Conservation (phyloP, 202 grass and related monocot species). For the Zizania palustris region DNA sequence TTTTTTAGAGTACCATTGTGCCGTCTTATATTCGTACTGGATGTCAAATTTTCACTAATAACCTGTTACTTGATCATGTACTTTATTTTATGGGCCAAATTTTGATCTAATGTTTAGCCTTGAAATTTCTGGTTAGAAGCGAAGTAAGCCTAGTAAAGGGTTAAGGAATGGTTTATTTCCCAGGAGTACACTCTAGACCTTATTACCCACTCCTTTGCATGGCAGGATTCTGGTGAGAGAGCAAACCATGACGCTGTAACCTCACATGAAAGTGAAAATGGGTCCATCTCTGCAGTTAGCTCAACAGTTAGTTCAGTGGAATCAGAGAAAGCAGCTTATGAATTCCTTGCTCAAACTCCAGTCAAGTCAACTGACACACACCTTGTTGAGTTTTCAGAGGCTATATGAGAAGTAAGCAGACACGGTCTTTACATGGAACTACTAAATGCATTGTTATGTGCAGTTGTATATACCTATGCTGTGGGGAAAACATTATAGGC, state of each 20-base stretch:
- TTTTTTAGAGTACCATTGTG: neutral
- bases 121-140: neutral
- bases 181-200: neutral
- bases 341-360: constrained; percentile 72
- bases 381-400: constrained; percentile 95
- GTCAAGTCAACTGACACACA: constrained; percentile 88
- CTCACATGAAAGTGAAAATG: constrained; percentile 66
- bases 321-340: constrained; percentile 71
- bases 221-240: constrained; percentile 56
- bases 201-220: constrained; percentile 8
- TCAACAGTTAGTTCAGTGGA: constrained; percentile 55
- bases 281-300: constrained; percentile 47
- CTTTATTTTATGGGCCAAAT: neutral
- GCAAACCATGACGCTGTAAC: constrained; percentile 37
- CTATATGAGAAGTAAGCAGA: constrained; percentile 86
- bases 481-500: too few species aligned
- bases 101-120: neutral
- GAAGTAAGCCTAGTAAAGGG: neutral
- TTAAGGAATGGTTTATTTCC: neutral
- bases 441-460: neutral
- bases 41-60: neutral
- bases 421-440: constrained; percentile 32
- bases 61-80: neutral
- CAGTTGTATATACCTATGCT: neutral
- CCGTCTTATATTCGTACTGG: neutral